Conservation (phyloP, 2,329 filamentous ascomycete genomes). For the Colletotrichum simmondsii region DNA sequence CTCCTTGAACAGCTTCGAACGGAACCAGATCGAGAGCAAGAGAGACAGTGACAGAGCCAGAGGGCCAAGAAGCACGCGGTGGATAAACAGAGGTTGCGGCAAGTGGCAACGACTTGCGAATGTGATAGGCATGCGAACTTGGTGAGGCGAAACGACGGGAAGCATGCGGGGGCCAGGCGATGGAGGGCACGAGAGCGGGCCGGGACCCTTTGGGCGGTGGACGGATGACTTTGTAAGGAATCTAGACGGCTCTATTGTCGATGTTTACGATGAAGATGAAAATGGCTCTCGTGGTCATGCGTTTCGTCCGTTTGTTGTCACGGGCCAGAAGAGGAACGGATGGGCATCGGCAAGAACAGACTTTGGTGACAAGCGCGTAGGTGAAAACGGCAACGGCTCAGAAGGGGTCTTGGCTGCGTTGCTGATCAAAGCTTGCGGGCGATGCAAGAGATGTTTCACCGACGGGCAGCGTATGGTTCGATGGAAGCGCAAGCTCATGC, state of each 20-base stretch:
- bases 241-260: neutral
- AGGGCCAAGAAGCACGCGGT: neutral
- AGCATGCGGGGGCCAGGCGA: neutral
- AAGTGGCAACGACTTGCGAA: neutral
- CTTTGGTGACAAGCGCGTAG: constrained; percentile 13
- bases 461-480: neutral
- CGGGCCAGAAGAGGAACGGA: neutral
- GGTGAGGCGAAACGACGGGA: neutral
- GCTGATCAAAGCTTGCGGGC: neutral
- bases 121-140: neutral
- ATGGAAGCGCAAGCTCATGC: neutral
- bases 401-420: neutral
- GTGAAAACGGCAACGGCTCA: neutral
- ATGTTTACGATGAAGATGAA: neutral
- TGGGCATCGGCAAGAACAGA: constrained; percentile 20
- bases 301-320: neutral
- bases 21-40: neutral
- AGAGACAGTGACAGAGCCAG: neutral
- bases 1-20: neutral
- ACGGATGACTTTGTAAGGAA: neutral
- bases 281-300: neutral
- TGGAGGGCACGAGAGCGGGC: neutral
- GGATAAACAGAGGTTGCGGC: neutral
- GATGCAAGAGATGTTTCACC: neutral
- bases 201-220: neutral